Percentiles rank a stretch among this genome's conserved stretches.
These are phyloP conservation scores for Ramalina intermedia DNA, from an alignment of 495 filamentous ascomycete species.

Conservation along the genomic window DNA sequence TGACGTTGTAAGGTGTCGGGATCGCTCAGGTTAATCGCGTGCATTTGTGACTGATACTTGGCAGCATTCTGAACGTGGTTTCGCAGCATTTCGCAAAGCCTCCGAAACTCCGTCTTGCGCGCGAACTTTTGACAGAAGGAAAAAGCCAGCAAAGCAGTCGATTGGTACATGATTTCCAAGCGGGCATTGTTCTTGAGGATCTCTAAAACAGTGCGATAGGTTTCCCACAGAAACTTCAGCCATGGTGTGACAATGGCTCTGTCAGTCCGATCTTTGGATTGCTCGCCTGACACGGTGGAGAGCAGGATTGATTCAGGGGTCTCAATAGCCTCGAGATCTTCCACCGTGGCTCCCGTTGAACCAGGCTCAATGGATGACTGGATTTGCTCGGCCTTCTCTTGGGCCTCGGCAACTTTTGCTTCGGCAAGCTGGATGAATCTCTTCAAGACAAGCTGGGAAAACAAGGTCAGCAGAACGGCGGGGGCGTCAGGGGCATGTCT, in stretches of 20 bases:
- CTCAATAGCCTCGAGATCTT: slow-evolving; percentile 92
- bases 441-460: slow-evolving; percentile 65
- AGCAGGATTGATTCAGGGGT: slow-evolving; percentile 96
- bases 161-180: slow-evolving; percentile 94
- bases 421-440: slow-evolving; percentile 96
- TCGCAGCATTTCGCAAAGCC: slow-evolving; percentile 91
- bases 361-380: slow-evolving; percentile 70
- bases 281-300: slow-evolving; percentile 94
- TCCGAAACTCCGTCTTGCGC: slow-evolving; percentile 97
- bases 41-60: slow-evolving; percentile 98
- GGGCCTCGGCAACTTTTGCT: slow-evolving; percentile 88
- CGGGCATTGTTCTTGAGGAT: slow-evolving; percentile 98
- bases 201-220: slow-evolving; percentile 96
- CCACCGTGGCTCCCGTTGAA: slow-evolving; percentile 59
- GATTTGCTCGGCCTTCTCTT: slow-evolving; percentile 88
- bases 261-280: slow-evolving; percentile 91
- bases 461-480: slow-evolving; percentile 4
- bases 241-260: slow-evolving; percentile 95
- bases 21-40: slow-evolving; percentile 97
- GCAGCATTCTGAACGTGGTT: slow-evolving; percentile 99
- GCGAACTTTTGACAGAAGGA: slow-evolving; percentile 97
- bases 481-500: neutral
- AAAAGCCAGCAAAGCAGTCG: slow-evolving; percentile 93
- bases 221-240: slow-evolving; percentile 99
- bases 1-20: slow-evolving; percentile 94